phyloP scores from a whole-genome alignment of 2,329 filamentous ascomycete genomes.

The Trichoderma simmonsii region DNA sequence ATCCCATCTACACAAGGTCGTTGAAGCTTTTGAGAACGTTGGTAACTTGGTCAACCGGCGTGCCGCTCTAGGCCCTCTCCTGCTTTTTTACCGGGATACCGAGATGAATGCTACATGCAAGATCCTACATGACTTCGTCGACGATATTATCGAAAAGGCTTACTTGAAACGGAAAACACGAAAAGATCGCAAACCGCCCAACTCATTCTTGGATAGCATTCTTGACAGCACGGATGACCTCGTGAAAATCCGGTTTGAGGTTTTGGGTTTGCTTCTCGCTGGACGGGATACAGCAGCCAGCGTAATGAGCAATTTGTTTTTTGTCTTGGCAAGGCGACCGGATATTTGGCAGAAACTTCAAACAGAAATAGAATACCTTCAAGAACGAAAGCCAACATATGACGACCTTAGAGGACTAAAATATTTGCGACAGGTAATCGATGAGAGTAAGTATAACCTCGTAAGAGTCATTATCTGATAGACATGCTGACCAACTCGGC shows the following conservation, averaged over 20 bases:
- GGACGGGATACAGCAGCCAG: background rate
- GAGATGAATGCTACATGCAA: background rate
- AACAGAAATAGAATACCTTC: background rate
- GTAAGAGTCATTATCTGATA: background rate
- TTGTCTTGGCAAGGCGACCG: background rate
- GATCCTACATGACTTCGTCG: background rate
- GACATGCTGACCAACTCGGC: background rate
- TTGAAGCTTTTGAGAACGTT: background rate
- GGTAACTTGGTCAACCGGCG: constrained; percentile 1
- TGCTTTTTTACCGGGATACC: background rate
- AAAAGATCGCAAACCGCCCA: too few relatives aligned
- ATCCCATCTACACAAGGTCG: background rate
- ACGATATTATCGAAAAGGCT: background rate
- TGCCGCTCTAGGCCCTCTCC: background rate
- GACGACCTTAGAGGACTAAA: background rate
- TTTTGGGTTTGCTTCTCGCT: background rate
- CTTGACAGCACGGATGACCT: background rate
- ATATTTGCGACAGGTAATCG: background rate
- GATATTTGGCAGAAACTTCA: background rate
- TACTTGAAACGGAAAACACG: background rate
- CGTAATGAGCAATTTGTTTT: background rate
- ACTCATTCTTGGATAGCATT: background rate
- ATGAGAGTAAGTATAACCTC: background rate
- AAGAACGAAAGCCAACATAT: background rate
- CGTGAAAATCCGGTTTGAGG: background rate